Evolutionary conservation across 2,329 filamentous ascomycete genomes (phyloP), one percentile per base, ranked within the genome.

Genomic region (Fusarium poae): DNA sequence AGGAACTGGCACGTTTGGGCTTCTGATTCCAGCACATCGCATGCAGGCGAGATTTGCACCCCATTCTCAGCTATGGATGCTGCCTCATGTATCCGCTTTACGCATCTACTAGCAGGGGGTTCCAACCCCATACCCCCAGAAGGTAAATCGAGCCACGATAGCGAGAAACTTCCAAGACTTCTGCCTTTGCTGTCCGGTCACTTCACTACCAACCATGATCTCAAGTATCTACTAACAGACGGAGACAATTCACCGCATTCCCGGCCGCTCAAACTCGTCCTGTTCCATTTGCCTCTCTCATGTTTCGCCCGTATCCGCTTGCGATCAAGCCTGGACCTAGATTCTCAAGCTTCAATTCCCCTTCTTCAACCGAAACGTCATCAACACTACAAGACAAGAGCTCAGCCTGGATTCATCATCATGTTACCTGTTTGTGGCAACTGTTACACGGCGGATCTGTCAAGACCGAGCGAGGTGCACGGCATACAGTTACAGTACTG

Each of bases 41-140:
- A 64, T 62, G 34, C 59, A 70, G 67, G 62, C 72, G 70, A 75
- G 65, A 74, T 74, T 74, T 68, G 57, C 62, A 65, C 58, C 68
- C 57, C 59, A 48, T 51, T 64, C 64, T 67, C 64, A 65, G 65
- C 65, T 69, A 49, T 61, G 35, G 62, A 59, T 55, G 60, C 50
- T 70, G 62, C 54, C 65, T 44, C 34, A 37, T 56, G 52, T 58
- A 59, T 68, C 72, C 72, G 59, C 69, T 66, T 62, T 37, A 18
- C n/a, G 30, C 27, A 30, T 30, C 42, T 45, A 62, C 72, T 74
- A 70, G 71, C 72, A 71, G 57, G 71, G 72, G 25, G 52, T 18
- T 23, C 45, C 21, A 40, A 45, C 42, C 63, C 55, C 49, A 66
- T 54, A 37, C 40, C 35, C 54, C 54, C 58, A 61, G 57, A 44